These are phyloP conservation scores for Parsonsia alboflavescens DNA, from an alignment of 257 asterid species.

Conservation along the genomic window DNA sequence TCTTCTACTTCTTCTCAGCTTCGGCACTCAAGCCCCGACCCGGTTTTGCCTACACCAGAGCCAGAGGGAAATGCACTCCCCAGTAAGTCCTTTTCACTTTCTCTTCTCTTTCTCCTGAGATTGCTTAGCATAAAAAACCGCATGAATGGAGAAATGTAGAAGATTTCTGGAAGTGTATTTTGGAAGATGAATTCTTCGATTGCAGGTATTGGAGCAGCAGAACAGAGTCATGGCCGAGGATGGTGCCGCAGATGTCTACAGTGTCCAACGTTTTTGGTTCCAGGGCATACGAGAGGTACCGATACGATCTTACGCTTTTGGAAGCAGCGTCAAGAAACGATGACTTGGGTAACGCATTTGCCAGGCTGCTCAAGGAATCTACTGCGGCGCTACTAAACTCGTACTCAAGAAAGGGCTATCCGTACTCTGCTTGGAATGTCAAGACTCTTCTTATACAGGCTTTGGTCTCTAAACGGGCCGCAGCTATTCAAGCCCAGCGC, in stretches of 20 bases:
- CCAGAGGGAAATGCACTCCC: constrained; percentile 75
- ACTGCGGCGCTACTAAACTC: constrained; percentile 86
- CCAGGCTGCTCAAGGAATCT: constrained; percentile 52
- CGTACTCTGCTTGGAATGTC: constrained; percentile 79
- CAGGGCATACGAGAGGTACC: constrained; percentile 59
- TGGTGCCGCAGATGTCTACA: constrained; percentile 69
- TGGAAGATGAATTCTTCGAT: background rate
- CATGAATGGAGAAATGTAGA: background rate
- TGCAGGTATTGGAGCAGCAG: constrained; percentile 82
- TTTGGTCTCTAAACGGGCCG: constrained; percentile 61
- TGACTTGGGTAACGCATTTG: constrained; percentile 40
- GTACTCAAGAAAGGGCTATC: constrained; percentile 69
- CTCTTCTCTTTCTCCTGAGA: background rate
- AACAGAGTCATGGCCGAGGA: constrained; percentile 76
- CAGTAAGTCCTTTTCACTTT: constrained; percentile 38
- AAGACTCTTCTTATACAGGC: constrained; percentile 72
- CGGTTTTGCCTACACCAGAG: constrained; percentile 72
- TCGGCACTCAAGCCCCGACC: constrained; percentile 21
- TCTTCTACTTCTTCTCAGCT: constrained; percentile 11
- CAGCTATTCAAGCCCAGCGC: constrained; percentile 48
- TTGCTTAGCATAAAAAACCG: too few species aligned
- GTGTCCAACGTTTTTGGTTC: constrained; percentile 79
- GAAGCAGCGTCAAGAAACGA: constrained; percentile 61
- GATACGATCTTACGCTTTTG: constrained; percentile 53
- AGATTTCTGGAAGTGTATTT: too few species aligned